Conservation (phyloP, 768 basidiomycete genomes). For the Lentinula sp. region DNA sequence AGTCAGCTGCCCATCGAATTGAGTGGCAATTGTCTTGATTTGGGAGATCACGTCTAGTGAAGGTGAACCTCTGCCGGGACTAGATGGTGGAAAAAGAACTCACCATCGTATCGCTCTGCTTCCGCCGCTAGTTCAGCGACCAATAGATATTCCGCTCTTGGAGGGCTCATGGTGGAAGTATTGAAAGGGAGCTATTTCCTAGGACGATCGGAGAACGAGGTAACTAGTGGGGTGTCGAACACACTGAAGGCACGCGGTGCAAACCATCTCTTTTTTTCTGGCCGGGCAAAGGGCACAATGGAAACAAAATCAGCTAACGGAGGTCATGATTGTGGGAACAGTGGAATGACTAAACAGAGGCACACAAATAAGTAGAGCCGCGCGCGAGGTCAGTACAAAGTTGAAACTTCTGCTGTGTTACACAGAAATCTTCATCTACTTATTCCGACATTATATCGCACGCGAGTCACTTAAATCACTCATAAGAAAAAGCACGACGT, state of each 20-base stretch:
- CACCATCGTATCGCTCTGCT: constrained; percentile 87
- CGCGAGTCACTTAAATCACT: neutral
- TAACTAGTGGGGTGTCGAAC: neutral
- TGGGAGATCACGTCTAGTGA: constrained; percentile 66
- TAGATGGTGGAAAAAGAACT: constrained; percentile 6
- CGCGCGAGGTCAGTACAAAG: too few species aligned
- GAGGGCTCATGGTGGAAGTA: constrained; percentile 3
- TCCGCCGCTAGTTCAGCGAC: constrained; percentile 84
- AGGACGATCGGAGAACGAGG: neutral
- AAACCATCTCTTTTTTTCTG: neutral
- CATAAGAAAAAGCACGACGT: neutral
- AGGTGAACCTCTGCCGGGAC: neutral
- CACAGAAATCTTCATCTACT: neutral
- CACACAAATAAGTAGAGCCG: neutral
- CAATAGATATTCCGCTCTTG: constrained; percentile 37
- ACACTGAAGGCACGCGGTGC: neutral
- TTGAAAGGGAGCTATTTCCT: neutral
- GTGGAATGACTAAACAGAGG: neutral
- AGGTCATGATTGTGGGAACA: constrained; percentile 1
- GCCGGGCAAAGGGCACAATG: constrained; percentile 1
- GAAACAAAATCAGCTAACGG: neutral
- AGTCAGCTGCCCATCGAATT: constrained; percentile 62
- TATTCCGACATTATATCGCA: too few species aligned
- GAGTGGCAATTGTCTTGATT: constrained; percentile 69
- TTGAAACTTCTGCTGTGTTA: neutral